Percentiles rank a stretch among this genome's conserved stretches.
These are phyloP conservation scores for Colletotrichum sp. DNA, from an alignment of 2,329 filamentous ascomycete species.

Conservation along the genomic window DNA sequence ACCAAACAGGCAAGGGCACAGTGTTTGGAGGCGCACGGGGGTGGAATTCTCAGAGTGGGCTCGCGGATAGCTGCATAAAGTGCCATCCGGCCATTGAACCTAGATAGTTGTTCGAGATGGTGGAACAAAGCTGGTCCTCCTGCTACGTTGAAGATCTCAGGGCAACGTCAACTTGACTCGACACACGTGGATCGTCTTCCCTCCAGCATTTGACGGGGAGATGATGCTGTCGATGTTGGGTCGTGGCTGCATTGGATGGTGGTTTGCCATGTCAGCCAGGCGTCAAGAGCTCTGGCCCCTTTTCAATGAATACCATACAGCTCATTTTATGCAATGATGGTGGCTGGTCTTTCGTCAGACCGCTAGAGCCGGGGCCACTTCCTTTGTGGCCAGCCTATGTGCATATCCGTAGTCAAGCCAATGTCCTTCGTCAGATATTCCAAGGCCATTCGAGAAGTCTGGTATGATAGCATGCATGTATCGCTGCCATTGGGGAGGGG, in stretches of 20 bases:
- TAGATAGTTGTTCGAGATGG: slow-evolving; percentile 30
- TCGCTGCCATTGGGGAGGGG: slow-evolving; percentile 33
- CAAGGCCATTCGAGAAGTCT: slow-evolving; percentile 45
- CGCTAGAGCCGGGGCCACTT: slow-evolving; percentile 22
- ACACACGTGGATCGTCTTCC: slow-evolving; percentile 53
- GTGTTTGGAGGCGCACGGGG: slow-evolving; percentile 22
- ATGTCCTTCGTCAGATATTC: slow-evolving; percentile 33
- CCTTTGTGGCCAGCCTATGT: slow-evolving; percentile 36
- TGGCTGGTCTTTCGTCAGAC: slow-evolving; percentile 19
- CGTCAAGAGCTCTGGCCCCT: not conserved
- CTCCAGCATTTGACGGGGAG: slow-evolving; percentile 9
- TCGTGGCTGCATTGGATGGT: not conserved
- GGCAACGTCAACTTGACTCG: slow-evolving; percentile 50
- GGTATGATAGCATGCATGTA: slow-evolving; percentile 25
- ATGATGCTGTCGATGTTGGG: not conserved
- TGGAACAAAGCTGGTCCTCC: slow-evolving; percentile 51
- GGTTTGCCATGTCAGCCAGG: not conserved
- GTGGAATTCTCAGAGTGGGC: slow-evolving; percentile 8
- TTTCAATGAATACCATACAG: not conserved
- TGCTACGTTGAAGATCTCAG: slow-evolving; percentile 14
- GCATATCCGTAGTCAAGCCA: slow-evolving; percentile 33
- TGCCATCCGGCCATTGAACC: slow-evolving; percentile 36
- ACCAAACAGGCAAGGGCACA: slow-evolving; percentile 41
- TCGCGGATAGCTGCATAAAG: slow-evolving; percentile 53
- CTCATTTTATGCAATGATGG: not conserved